phyloP scores from a whole-genome alignment of 495 filamentous ascomycete species.

The Physcia stellaris region DNA sequence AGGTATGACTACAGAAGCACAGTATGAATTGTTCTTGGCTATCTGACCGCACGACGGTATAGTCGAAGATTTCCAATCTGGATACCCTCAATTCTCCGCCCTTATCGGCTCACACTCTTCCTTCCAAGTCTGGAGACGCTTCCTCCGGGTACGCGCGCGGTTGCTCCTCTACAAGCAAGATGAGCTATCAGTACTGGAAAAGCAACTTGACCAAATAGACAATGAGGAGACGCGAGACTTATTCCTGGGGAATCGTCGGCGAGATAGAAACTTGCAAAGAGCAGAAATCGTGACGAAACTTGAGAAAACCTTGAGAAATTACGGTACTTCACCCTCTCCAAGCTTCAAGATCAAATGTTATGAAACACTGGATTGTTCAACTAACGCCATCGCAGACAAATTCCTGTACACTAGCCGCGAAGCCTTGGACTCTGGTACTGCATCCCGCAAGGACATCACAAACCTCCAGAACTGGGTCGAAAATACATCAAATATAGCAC shows the following conservation, averaged over 20 bases:
- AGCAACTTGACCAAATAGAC: slow-evolving; percentile 20
- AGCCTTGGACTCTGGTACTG: slow-evolving; percentile 7
- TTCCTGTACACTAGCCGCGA: slow-evolving; percentile 12
- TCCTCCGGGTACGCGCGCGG: slow-evolving; percentile 17
- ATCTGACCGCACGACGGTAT: too few species aligned
- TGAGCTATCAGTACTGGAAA: slow-evolving; percentile 18
- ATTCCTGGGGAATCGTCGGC: slow-evolving; percentile 20
- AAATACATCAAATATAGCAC: slow-evolving; percentile 14
- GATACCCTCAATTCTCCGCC: too few species aligned
- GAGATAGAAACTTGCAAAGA: slow-evolving; percentile 18
- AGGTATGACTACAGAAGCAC: too few species aligned
- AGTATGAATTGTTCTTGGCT: too few species aligned
- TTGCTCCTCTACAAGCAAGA: slow-evolving; percentile 20
- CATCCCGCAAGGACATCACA: slow-evolving; percentile 9
- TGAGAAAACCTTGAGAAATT: slow-evolving; percentile 13
- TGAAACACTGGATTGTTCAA: too few species aligned
- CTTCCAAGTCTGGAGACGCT: slow-evolving; percentile 20
- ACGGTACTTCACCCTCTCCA: slow-evolving; percentile 13
- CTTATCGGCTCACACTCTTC: too few species aligned
- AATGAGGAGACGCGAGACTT: slow-evolving; percentile 14
- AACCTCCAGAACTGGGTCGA: slow-evolving; percentile 22
- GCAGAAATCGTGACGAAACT: slow-evolving; percentile 12
- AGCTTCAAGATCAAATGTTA: neutral
- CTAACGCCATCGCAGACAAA: slow-evolving; percentile 10
- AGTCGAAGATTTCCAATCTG: too few species aligned